Evolutionary conservation across 352 stramenopile genomes (phyloP), one percentile per base, ranked within the genome.

Genomic region (Pythium coloratum): DNA sequence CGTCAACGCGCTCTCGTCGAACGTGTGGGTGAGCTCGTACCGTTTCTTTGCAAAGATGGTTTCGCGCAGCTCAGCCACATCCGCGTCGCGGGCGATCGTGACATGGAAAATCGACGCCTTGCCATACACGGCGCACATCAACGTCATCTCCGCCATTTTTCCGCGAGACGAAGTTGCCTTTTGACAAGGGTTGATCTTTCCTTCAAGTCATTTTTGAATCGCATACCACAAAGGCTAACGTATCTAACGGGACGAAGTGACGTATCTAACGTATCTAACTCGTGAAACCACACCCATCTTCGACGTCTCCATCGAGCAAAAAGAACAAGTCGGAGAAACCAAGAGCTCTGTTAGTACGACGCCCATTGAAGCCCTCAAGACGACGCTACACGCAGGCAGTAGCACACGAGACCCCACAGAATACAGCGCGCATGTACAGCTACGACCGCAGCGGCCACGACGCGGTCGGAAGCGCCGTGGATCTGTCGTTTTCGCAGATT

Each of bases 401-500:
- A 26, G 50, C 53, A 18, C 40, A 49, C 2, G 8, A 49, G 14
- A 40, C 34, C 9, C 6, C 6, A 10, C 9, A 40, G 34, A 40
- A 40, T 10, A 24, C 33, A n/a, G 14, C 26, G 10, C 32, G 18
- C 51, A 85, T 88, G 79, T 82, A 84, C 67, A 58, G 53, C 32
- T 56, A 66, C 55, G 78, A 84, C 62, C 59, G 69, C 46, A 73
- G 61, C 30, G 70, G 75, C n/a, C 53, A 59, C 16, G 66, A 72
- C 60, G 34, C 55, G 30, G 71, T 76, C 38, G 76, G 67, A 40
- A 71, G 59, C 60, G 72, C 63, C 55, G 71, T 84, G n/a, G 85
- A 93, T 73, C 68, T 93, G 64, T 90, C 79, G 32, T 93, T 91
- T 69, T 93, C 85, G 61, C 85, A 93, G 71, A 86, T 93, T 65